Conservation (phyloP, 2,329 filamentous ascomycete genomes). For the Lasiodiplodia hormozganensis region DNA sequence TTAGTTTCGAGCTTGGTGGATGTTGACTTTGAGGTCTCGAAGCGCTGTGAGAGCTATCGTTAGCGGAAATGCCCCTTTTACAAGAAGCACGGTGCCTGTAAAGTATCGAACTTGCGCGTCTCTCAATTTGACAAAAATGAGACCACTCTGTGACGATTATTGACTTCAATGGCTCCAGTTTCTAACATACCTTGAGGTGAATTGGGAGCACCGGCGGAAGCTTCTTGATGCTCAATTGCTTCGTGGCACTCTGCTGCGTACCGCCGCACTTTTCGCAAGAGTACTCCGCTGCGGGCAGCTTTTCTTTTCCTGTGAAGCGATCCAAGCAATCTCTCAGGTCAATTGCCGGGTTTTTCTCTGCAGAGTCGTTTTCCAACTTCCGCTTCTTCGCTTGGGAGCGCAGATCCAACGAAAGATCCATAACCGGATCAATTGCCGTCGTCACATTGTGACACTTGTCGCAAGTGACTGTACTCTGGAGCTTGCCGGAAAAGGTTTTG, state of each 20-base stretch:
- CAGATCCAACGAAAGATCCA: constrained; percentile 89
- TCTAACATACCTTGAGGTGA: constrained; percentile 77
- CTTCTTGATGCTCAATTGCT: constrained; percentile 83
- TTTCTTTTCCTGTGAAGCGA: constrained; percentile 85
- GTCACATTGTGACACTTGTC: constrained; percentile 84
- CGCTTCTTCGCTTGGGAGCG: constrained; percentile 74
- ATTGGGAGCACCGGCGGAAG: constrained; percentile 89
- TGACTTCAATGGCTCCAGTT: background rate
- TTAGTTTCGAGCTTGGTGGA: constrained; percentile 88
- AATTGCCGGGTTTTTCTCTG: constrained; percentile 43
- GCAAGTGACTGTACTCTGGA: constrained; percentile 89
- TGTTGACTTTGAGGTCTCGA: constrained; percentile 77
- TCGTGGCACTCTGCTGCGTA: constrained; percentile 76
- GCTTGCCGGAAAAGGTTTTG: constrained; percentile 90
- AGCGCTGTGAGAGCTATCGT: constrained; percentile 56
- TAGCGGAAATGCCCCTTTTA: background rate
- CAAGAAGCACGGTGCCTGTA: background rate
- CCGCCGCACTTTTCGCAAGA: constrained; percentile 81
- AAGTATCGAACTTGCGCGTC: background rate
- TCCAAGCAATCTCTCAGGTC: constrained; percentile 71
- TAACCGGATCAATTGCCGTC: constrained; percentile 83
- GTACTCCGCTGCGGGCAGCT: constrained; percentile 77
- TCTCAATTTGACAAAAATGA: background rate
- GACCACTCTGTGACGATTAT: background rate
- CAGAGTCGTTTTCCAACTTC: constrained; percentile 55